Conservation (phyloP, 805 yeast species). For the Saccharomycopsis babjevae region DNA sequence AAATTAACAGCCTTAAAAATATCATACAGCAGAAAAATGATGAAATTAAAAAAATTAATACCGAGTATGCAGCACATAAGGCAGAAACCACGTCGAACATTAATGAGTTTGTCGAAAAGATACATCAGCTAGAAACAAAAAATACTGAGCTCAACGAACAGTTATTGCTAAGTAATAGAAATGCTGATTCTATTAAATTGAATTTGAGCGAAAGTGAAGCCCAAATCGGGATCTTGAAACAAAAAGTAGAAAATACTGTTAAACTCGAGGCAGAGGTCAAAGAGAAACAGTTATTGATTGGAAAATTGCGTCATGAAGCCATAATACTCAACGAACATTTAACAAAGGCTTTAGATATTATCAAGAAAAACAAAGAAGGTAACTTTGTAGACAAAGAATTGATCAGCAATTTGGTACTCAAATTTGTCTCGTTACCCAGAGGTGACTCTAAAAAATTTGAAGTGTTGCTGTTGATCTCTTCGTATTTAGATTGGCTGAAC, state of each 20-base stretch:
- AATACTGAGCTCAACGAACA: not conserved
- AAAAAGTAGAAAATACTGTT: slow-evolving; percentile 19
- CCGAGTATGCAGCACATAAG: not conserved
- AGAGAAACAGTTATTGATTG: slow-evolving; percentile 70
- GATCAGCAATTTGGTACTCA: slow-evolving; percentile 73
- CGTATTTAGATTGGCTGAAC: slow-evolving; percentile 83
- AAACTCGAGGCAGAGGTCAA: slow-evolving; percentile 45
- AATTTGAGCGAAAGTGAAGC: not conserved
- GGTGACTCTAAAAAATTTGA: slow-evolving; percentile 94
- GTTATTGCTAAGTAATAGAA: not conserved
- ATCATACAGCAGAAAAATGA: slow-evolving; percentile 22
- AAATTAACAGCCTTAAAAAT: slow-evolving; percentile 6
- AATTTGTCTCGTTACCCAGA: slow-evolving; percentile 78
- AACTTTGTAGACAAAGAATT: slow-evolving; percentile 81
- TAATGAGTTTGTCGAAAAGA: not conserved
- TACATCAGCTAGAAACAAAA: not conserved
- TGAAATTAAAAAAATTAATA: slow-evolving; percentile 7
- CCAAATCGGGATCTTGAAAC: not conserved
- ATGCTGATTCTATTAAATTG: not conserved
- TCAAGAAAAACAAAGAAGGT: slow-evolving; percentile 67
- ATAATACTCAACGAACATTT: slow-evolving; percentile 88
- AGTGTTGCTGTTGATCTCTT: slow-evolving; percentile 74
- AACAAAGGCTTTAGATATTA: slow-evolving; percentile 81
- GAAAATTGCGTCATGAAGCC: slow-evolving; percentile 90
- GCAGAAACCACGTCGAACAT: not conserved